Conservation (phyloP, 805 yeast species). For the Danielia reshetovae region DNA sequence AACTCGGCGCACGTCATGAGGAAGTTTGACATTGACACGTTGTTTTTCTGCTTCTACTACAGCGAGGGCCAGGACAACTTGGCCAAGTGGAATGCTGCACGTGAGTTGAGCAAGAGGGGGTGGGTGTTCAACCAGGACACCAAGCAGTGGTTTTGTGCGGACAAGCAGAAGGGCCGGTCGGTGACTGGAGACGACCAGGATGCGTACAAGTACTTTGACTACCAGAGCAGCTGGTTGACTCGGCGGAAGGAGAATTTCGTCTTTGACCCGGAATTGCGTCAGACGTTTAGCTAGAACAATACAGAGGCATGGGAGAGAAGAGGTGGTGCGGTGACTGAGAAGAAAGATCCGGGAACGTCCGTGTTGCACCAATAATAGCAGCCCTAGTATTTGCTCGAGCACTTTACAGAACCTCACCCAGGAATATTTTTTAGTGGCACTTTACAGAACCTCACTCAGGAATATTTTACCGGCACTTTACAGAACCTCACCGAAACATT, state of each 20-base stretch:
- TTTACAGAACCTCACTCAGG: too few species aligned
- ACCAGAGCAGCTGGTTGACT: slow-evolving; percentile 55
- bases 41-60: slow-evolving; percentile 91
- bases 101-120: slow-evolving; percentile 71
- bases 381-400: too few species aligned
- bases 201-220: slow-evolving; percentile 80
- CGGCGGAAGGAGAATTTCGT: slow-evolving; percentile 40
- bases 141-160: slow-evolving; percentile 77
- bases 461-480: too few species aligned
- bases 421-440: too few species aligned
- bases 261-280: slow-evolving; percentile 28
- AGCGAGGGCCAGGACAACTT: slow-evolving; percentile 38
- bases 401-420: too few species aligned
- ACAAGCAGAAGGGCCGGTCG: slow-evolving; percentile 40
- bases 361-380: too few species aligned
- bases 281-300: slow-evolving; percentile 19
- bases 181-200: slow-evolving; percentile 23
- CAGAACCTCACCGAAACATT: too few species aligned
- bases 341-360: too few species aligned
- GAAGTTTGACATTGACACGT: slow-evolving; percentile 79
- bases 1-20: slow-evolving; percentile 58
- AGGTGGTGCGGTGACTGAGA: too few species aligned
- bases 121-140: slow-evolving; percentile 76
- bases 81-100: slow-evolving; percentile 57
- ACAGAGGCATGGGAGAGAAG: too few species aligned